Conservation (phyloP, 2,329 filamentous ascomycete genomes). For the Endoconidiophora laricicola region DNA sequence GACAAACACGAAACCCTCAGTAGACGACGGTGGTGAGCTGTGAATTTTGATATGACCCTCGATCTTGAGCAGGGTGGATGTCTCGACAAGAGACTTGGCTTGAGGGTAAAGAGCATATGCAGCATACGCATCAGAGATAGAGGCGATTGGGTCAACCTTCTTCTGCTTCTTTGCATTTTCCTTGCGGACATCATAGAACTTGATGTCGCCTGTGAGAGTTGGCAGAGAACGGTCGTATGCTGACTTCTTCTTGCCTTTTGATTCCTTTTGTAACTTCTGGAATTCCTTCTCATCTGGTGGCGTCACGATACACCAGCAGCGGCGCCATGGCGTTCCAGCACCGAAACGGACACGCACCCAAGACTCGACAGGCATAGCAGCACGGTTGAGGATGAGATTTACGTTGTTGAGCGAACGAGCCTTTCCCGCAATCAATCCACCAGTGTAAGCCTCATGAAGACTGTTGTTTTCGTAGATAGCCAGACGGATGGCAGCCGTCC, state of each 20-base stretch:
- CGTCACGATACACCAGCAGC: constrained; percentile 89
- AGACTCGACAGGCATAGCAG: constrained; percentile 62
- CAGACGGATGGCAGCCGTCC: constrained; percentile 86
- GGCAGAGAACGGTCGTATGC: constrained; percentile 61
- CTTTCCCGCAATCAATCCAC: constrained; percentile 87
- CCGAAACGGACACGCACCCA: constrained; percentile 94
- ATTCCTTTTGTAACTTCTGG: constrained; percentile 63
- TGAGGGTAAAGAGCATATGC: constrained; percentile 95
- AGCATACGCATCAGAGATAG: constrained; percentile 77
- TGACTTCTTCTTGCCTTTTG: constrained; percentile 52
- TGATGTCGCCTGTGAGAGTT: constrained; percentile 70
- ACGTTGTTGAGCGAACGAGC: constrained; percentile 83
- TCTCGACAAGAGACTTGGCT: constrained; percentile 81
- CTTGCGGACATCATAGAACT: constrained; percentile 73
- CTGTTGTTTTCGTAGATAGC: constrained; percentile 89
- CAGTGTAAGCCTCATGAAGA: constrained; percentile 90
- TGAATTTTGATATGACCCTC: constrained; percentile 85
- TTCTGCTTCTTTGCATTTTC: constrained; percentile 77
- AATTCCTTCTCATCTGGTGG: constrained; percentile 90
- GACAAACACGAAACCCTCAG: constrained; percentile 90
- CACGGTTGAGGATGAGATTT: constrained; percentile 68
- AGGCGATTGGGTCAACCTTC: constrained; percentile 77
- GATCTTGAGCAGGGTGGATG: constrained; percentile 84
- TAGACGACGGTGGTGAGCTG: constrained; percentile 55
- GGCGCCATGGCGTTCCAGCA: constrained; percentile 85